Conservation (phyloP, 73 alveolate species). For the Paramecium sexaurelia region DNA sequence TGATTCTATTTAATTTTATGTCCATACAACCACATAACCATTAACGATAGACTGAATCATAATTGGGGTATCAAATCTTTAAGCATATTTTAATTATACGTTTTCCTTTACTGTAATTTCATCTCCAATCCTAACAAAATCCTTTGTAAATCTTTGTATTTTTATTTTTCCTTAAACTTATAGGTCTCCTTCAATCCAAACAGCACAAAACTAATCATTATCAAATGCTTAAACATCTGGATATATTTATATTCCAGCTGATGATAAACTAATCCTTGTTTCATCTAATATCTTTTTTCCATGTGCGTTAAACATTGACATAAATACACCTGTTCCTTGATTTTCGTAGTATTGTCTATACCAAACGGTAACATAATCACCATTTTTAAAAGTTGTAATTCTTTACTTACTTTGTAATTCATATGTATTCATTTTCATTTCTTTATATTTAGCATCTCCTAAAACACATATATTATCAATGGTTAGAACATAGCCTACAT, state of each 20-base stretch:
- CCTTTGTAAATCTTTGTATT: neutral
- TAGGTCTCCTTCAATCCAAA: constrained; percentile 14
- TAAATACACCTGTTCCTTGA: constrained; percentile 13
- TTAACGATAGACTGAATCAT: neutral
- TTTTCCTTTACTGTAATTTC: neutral
- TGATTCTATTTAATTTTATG: neutral
- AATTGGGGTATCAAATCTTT: neutral
- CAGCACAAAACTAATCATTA: neutral
- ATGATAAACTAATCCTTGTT: neutral
- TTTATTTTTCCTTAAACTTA: neutral
- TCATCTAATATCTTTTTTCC: neutral
- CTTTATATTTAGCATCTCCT: neutral
- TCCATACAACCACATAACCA: neutral
- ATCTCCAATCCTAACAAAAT: neutral
- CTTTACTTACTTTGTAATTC: neutral
- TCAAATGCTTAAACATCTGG: neutral
- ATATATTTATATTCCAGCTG: neutral
- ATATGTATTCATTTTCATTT: neutral
- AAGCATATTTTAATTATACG: neutral
- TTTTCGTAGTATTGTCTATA: neutral
- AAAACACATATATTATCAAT: neutral
- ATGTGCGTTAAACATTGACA: neutral
- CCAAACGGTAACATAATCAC: neutral
- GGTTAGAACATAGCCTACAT: neutral
- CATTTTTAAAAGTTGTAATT: neutral